Evolutionary conservation across 192 early-diverging fungal species (phyloP).

Genomic region (Mortierella hygrophila): DNA sequence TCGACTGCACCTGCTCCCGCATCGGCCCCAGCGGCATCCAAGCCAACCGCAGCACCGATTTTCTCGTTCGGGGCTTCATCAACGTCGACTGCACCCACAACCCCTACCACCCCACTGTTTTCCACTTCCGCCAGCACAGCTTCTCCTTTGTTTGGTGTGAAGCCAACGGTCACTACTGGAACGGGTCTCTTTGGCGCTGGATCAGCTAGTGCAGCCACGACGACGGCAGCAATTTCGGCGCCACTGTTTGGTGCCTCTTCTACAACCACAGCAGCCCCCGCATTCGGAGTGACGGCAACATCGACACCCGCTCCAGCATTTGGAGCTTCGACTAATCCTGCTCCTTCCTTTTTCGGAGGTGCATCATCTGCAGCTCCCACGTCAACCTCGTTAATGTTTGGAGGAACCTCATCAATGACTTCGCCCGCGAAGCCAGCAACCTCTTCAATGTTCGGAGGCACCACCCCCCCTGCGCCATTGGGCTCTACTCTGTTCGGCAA

Average conservation of each 20-base stretch:
- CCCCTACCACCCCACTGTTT: neutral
- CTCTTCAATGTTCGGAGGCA: neutral
- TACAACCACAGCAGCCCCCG: constrained; percentile 6
- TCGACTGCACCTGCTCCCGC: neutral
- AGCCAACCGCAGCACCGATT: neutral
- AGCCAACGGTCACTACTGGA: neutral
- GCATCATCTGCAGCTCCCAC: neutral
- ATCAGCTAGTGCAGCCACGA: neutral
- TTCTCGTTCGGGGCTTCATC: constrained; percentile 19
- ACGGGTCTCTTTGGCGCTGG: constrained; percentile 12
- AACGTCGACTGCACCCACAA: constrained; percentile 1
- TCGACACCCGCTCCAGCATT: constrained; percentile 5
- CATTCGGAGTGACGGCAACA: neutral
- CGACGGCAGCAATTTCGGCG: neutral
- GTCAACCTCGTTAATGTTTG: constrained; percentile 10
- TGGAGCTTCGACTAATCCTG: neutral
- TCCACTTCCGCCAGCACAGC: neutral
- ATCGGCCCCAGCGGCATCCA: constrained; percentile 1
- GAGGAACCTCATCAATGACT: neutral
- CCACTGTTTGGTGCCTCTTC: constrained; percentile 15
- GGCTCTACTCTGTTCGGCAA: neutral
- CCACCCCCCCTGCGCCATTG: neutral
- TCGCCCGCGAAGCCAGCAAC: neutral
- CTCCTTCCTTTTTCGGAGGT: constrained; percentile 8
- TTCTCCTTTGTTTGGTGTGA: constrained; percentile 20